Evolutionary conservation across 2,329 filamentous ascomycete genomes (phyloP).

Genomic region (Fusarium fujikuroi): DNA sequence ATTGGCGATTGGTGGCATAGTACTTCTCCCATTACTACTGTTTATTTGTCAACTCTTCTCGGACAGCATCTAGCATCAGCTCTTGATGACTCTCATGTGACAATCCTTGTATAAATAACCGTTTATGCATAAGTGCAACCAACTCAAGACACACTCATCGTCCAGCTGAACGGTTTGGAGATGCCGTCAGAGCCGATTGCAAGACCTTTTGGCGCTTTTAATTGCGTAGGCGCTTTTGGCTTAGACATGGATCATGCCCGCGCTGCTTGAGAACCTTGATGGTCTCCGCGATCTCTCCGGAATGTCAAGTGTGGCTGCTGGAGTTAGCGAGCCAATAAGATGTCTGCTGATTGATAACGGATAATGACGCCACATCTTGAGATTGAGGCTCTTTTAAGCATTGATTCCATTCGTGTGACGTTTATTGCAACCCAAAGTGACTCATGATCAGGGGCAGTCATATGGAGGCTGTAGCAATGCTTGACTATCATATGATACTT

Average conservation of each 20-base stretch:
- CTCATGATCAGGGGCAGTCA: too few species aligned
- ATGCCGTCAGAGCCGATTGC: conserved; percentile 41
- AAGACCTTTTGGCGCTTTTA: conserved; percentile 13
- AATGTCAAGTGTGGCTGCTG: conserved; percentile 36
- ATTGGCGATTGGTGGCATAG: background rate
- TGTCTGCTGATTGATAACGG: background rate
- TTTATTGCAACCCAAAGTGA: background rate
- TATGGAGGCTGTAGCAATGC: fast-evolving
- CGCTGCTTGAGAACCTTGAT: conserved; percentile 43
- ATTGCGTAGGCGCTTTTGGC: conserved; percentile 22
- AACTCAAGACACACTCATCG: background rate
- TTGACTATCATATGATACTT: background rate
- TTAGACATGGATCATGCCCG: conserved; percentile 12
- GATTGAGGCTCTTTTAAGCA: conserved; percentile 1
- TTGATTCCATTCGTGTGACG: background rate
- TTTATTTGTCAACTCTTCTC: background rate
- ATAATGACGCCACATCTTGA: conserved; percentile 33
- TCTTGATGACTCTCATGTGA: background rate
- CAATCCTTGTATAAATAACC: background rate
- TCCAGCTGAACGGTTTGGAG: background rate
- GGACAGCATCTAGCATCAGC: background rate
- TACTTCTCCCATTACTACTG: background rate
- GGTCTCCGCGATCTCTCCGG: conserved; percentile 22
- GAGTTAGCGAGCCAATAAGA: conserved; percentile 25
- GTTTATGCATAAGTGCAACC: conserved; percentile 6